Evolutionary conservation across 768 basidiomycete genomes (phyloP), one percentile per base, ranked within the genome.

Genomic region (Dacryopinax primogenitus): DNA sequence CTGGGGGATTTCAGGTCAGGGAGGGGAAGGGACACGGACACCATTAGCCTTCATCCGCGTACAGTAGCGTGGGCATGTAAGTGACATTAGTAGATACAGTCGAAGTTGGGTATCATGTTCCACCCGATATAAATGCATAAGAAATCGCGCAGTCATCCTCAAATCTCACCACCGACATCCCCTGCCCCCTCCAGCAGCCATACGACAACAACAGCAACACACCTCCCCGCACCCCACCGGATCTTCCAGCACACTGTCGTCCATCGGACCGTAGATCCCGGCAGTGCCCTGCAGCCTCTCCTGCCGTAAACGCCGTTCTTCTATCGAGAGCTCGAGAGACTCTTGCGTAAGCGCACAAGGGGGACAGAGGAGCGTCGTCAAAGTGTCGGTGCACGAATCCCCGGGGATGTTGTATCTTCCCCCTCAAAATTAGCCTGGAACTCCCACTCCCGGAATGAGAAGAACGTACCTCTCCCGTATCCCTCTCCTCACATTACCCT

Each of bases 311-410:
- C 66, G 66, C 36, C 33, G 33, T 34, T 67, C 67, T 61, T 67
- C 67, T 1, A 67, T 41, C 37, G n/a, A 7, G 13, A 67, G 32
- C 62, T 67, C 67, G 1, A 34, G 66, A 0, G 66, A 62, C 36
- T 67, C 67, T 63, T 67, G 67, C 1, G 67, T 67, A 15, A 67
- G 62, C 0, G 65, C 51, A 33, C 67, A 67, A 16, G 67, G 65
- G 23, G 34, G 4, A 33, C 66, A 67, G 30, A 34, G 62, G 51
- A 6, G 35, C 15, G 58, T 1, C 15, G 33, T 9, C 66, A 62
- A 41, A 35, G 47, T 28, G 51, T 58, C 51, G 11, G 51, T 28
- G 51, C 26, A 23, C 9, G 51, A 6, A 30, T 3, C 15, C 26
- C 51, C 51, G 51, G 51, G 51, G 51, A 58, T 58, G 51, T 13